Conservation (phyloP, 768 basidiomycete species). For the Boletus huronensis region DNA sequence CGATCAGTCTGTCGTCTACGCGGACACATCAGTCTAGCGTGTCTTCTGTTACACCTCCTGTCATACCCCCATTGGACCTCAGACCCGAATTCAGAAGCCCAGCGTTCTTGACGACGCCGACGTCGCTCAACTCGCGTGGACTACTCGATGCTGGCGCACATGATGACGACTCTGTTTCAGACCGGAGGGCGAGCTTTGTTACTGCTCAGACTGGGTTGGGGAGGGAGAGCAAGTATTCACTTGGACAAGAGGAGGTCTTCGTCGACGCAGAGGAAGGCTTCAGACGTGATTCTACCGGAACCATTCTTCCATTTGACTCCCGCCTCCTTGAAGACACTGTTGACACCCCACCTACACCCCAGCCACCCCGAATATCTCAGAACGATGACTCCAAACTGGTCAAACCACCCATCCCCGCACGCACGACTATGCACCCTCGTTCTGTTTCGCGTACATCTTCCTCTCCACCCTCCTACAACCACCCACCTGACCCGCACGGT, state of each 20-base stretch:
- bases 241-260: conserved; percentile 26
- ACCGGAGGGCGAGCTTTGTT: conserved; percentile 56
- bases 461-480: conserved; percentile 25
- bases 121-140: conserved; percentile 22
- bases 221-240: conserved; percentile 31
- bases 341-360: conserved; percentile 4
- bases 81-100: conserved; percentile 48
- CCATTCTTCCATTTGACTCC: conserved; percentile 19
- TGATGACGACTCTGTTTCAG: conserved; percentile 42
- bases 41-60: conserved; percentile 40
- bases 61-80: conserved; percentile 58
- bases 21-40: conserved; percentile 49
- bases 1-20: conserved; percentile 61
- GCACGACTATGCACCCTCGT: conserved; percentile 10
- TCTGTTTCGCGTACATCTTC: conserved; percentile 18
- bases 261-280: conserved; percentile 29
- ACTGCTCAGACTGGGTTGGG: conserved; percentile 38
- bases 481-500: conserved; percentile 16
- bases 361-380: conserved; percentile 1
- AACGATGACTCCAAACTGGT: not conserved
- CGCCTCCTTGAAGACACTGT: conserved; percentile 12
- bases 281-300: conserved; percentile 23
- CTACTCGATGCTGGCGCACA: conserved; percentile 25
- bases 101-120: conserved; percentile 29
- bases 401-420: conserved; percentile 24